Percentiles rank a stretch among this genome's conserved stretches.
Conservation (phyloP, 176 grass and related monocot species). For the Eleusine coracana region DNA sequence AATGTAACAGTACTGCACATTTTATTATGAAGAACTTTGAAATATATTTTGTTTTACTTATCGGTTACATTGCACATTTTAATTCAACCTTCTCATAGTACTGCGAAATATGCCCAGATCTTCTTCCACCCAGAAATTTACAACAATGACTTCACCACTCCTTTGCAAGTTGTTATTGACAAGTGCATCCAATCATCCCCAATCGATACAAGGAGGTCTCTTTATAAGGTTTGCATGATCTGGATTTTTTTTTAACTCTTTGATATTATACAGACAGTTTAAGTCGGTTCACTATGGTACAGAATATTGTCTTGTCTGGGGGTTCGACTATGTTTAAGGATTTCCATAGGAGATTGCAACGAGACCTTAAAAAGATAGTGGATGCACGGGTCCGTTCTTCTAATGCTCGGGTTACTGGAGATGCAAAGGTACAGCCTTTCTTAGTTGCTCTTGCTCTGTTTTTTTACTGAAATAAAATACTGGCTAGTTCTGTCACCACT, state of each 20-base stretch:
- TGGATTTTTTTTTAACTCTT: conserved; percentile 23
- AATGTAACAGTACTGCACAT: neutral
- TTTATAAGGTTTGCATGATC: conserved; percentile 77
- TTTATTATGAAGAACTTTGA: neutral
- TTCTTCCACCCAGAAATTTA: conserved; percentile 99
- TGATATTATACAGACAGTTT: neutral
- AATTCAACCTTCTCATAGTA: conserved; percentile 6
- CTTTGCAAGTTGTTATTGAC: conserved; percentile 84
- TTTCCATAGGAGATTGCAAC: conserved; percentile 95
- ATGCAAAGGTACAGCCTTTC: conserved; percentile 62
- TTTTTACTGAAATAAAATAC: neutral
- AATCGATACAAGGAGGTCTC: conserved; percentile 91
- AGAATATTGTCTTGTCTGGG: conserved; percentile 98
- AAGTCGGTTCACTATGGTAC: conserved; percentile 36
- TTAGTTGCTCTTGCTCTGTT: conserved; percentile 33
- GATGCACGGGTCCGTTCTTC: conserved; percentile 67
- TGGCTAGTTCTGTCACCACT: neutral
- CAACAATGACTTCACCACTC: conserved; percentile 69
- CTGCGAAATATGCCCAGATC: conserved; percentile 55
- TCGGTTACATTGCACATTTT: neutral
- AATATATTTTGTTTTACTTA: conserved; percentile 9
- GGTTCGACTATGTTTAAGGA: conserved; percentile 99
- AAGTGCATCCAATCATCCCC: conserved; percentile 98
- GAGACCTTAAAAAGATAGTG: conserved; percentile 98
- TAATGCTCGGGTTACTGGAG: conserved; percentile 60